Conservation (phyloP, 2,329 filamentous ascomycete species). For the Botrytis elliptica region DNA sequence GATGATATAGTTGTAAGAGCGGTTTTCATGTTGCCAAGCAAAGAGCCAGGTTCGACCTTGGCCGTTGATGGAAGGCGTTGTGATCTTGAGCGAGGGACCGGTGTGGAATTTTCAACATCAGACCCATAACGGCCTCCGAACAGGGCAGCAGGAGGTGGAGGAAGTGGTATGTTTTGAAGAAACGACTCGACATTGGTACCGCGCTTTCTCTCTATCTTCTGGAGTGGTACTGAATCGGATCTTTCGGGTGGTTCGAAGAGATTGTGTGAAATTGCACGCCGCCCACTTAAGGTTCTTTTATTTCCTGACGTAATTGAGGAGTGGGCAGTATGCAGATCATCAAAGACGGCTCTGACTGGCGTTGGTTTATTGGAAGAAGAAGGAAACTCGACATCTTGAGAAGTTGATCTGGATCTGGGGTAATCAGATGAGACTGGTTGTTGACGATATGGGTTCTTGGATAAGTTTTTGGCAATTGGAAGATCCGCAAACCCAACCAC, state of each 20-base stretch:
- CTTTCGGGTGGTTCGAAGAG: slow-evolving; percentile 21
- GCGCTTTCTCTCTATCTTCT: slow-evolving; percentile 22
- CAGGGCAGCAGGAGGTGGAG: slow-evolving; percentile 24
- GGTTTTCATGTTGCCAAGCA: slow-evolving; percentile 19
- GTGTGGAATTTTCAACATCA: slow-evolving; percentile 11
- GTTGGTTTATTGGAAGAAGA: slow-evolving; percentile 23
- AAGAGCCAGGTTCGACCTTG: slow-evolving; percentile 3
- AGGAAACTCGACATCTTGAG: slow-evolving; percentile 6
- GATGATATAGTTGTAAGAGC: slow-evolving; percentile 17
- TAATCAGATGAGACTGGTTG: neutral
- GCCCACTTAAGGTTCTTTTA: slow-evolving; percentile 24
- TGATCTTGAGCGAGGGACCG: slow-evolving; percentile 10
- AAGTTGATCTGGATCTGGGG: slow-evolving; percentile 17
- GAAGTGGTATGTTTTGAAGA: slow-evolving; percentile 23
- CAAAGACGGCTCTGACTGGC: slow-evolving; percentile 32
- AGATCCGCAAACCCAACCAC: neutral
- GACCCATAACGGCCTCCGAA: slow-evolving; percentile 10
- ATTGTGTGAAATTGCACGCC: slow-evolving; percentile 18
- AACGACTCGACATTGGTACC: slow-evolving; percentile 19
- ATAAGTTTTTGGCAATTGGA: neutral
- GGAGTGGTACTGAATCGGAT: slow-evolving; percentile 29
- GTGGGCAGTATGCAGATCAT: slow-evolving; percentile 35
- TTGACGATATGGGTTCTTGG: slow-evolving; percentile 7
- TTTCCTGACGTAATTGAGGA: slow-evolving; percentile 36
- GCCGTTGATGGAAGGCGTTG: slow-evolving; percentile 4